These are phyloP conservation scores for Arthrobotrys megalospora DNA, from an alignment of 2,329 filamentous ascomycete species.

Conservation along the genomic window DNA sequence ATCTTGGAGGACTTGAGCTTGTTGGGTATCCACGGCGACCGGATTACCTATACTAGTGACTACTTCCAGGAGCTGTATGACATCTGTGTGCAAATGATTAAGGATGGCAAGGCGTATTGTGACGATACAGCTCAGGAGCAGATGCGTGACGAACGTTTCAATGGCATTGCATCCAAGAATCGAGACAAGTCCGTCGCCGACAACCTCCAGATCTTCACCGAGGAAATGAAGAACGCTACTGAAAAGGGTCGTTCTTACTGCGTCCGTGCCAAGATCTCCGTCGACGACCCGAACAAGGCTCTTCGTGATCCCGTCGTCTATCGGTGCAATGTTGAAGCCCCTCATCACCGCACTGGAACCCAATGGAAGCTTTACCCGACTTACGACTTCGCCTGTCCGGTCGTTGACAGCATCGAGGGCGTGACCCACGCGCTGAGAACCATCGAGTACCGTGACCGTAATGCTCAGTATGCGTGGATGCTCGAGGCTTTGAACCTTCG, in stretches of 20 bases:
- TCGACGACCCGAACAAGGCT: slow-evolving; percentile 93
- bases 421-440: slow-evolving; percentile 87
- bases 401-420: slow-evolving; percentile 84
- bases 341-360: slow-evolving; percentile 81
- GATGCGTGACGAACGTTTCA: slow-evolving; percentile 78
- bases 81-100: slow-evolving; percentile 85
- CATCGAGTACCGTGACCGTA: slow-evolving; percentile 89
- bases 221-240: slow-evolving; percentile 91
- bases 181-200: slow-evolving; percentile 85
- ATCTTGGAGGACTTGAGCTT: slow-evolving; percentile 92
- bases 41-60: slow-evolving; percentile 90
- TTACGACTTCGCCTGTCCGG: slow-evolving; percentile 88
- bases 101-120: slow-evolving; percentile 88
- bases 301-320: slow-evolving; percentile 98
- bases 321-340: slow-evolving; percentile 81
- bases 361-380: slow-evolving; percentile 90
- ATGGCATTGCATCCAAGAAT: slow-evolving; percentile 84
- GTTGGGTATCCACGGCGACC: slow-evolving; percentile 92
- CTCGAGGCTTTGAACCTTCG: slow-evolving; percentile 80
- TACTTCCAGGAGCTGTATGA: slow-evolving; percentile 95
- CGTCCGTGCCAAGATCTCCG: slow-evolving; percentile 93
- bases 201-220: slow-evolving; percentile 82
- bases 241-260: slow-evolving; percentile 86
- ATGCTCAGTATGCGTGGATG: slow-evolving; percentile 90
- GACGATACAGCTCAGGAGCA: slow-evolving; percentile 93